Conservation (phyloP, 2,329 filamentous ascomycete species). For the Alternaria gansuensis region DNA sequence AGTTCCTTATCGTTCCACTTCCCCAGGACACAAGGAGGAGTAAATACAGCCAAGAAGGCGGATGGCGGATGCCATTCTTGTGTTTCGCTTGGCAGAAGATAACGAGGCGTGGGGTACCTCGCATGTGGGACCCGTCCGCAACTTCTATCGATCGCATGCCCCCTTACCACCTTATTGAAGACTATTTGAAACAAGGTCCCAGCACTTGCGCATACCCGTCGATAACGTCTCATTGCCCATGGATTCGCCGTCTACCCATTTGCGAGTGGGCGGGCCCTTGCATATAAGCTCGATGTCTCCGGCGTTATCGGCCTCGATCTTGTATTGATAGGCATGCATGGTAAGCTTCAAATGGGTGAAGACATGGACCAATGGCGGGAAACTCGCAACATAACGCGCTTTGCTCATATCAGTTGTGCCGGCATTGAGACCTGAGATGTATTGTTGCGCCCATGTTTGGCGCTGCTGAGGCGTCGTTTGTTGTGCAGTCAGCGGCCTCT, state of each 20-base stretch:
- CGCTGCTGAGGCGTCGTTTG: slow-evolving; percentile 33
- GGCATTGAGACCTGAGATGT: slow-evolving; percentile 31
- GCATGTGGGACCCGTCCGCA: neutral
- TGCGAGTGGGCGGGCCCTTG: slow-evolving; percentile 33
- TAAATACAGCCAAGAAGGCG: slow-evolving; percentile 32
- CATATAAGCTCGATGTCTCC: slow-evolving; percentile 21
- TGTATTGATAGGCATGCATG: slow-evolving; percentile 47
- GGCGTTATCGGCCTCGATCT: slow-evolving; percentile 25
- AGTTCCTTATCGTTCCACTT: slow-evolving; percentile 38
- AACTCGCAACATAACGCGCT: slow-evolving; percentile 30
- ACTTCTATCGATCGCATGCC: slow-evolving; percentile 2
- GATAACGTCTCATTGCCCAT: slow-evolving; percentile 49
- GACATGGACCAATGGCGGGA: slow-evolving; percentile 46
- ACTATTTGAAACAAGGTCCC: slow-evolving; percentile 34
- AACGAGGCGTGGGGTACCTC: slow-evolving; percentile 35
- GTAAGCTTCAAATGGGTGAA: slow-evolving; percentile 50
- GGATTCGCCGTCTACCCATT: slow-evolving; percentile 43
- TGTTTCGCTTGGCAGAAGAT: slow-evolving; percentile 44
- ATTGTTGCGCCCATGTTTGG: slow-evolving; percentile 35
- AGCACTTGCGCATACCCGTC: slow-evolving; percentile 52
- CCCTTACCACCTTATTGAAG: neutral
- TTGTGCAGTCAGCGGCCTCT: slow-evolving; percentile 31
- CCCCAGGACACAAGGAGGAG: slow-evolving; percentile 28
- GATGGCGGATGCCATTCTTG: slow-evolving; percentile 31
- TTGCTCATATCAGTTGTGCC: slow-evolving; percentile 28